Evolutionary conservation across 805 yeast genomes (phyloP), one percentile per base, ranked within the genome.

Genomic region (Saccharomycopsis synnaedendra): DNA sequence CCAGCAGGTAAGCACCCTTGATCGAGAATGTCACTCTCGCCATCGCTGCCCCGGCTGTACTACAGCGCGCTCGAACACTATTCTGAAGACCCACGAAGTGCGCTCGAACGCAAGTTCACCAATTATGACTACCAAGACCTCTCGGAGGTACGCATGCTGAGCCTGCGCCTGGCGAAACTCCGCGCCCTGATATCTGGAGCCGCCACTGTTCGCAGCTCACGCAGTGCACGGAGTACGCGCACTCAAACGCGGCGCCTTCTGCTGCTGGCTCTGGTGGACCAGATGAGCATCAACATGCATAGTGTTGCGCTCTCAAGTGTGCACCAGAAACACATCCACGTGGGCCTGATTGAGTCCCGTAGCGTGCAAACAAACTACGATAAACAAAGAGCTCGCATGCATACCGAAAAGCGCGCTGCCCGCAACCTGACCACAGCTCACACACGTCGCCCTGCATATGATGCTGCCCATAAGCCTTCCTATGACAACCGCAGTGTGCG

Each of bases 51-150:
- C 19, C 19, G 19, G 19, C 19, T 19, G 19, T 19, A 19, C 19
- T 19, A 19, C 19, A 19, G 19, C 19, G 19, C 19, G 19, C 19
- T 19, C 19, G 19, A 19, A 19, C 19, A 19, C 19, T 19, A 19
- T 19, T 19, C 36, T 32, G 27, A 9, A n/a, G 37, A 32, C 41
- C 52, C 44, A 27, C 29, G 45, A 19, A 42, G 32, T 11, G 45
- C 42, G 7, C 41, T 49, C 11, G 53, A 47, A 33, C 39, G 53
- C 32, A 49, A 49, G 33, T 49, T 49, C 39, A 49, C 46, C 45
- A 49, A 34, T 30, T 49, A 49, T 40, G 53, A 49, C 33, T 49
- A 49, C 29, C 53, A 49, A 31, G 53, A 49, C 39, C 9, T 49
- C 5, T 11, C 44, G 1, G 50, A 47, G 32, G 27, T 47, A 11